phyloP scores from a whole-genome alignment of 768 basidiomycete species.

The Cystoderma amianthinum region DNA sequence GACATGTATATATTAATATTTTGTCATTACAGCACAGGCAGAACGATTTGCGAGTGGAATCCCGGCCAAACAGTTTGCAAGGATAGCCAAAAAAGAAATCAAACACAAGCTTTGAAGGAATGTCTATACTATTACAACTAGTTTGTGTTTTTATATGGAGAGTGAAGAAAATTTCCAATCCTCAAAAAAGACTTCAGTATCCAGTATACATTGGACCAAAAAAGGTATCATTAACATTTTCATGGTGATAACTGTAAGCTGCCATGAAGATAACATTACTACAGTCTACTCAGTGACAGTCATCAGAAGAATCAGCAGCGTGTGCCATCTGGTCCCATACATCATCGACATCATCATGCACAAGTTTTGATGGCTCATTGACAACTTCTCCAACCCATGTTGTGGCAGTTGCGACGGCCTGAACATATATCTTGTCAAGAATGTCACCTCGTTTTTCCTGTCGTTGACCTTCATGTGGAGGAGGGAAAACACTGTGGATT shows the following conservation, averaged over 20 bases:
- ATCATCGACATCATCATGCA: conserved; percentile 36
- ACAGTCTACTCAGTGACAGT: no score
- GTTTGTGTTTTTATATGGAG: neutral
- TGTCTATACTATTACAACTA: neutral
- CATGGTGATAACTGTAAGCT: neutral
- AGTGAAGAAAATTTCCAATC: no score
- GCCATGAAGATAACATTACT: neutral
- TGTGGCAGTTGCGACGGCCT: conserved; percentile 52
- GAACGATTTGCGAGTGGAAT: conserved; percentile 56
- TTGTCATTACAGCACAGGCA: conserved; percentile 42
- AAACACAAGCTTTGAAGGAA: conserved; percentile 64
- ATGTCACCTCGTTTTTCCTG: conserved; percentile 54
- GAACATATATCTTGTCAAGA: conserved; percentile 58
- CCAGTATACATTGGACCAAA: no score
- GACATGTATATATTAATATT: neutral
- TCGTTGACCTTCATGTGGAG: conserved; percentile 35
- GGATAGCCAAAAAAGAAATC: conserved; percentile 57
- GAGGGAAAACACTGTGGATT: conserved; percentile 54
- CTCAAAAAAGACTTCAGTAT: no score
- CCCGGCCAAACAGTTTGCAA: conserved; percentile 44
- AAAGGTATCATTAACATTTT: no score
- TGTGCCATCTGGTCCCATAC: conserved; percentile 66
- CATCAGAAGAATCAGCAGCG: conserved; percentile 21
- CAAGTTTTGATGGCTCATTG: conserved; percentile 8
- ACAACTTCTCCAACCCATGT: conserved; percentile 45